Percentiles rank a stretch among this genome's conserved stretches.
Conservation (phyloP, 1,139 yeast species). For the Ogataea hybrid region DNA sequence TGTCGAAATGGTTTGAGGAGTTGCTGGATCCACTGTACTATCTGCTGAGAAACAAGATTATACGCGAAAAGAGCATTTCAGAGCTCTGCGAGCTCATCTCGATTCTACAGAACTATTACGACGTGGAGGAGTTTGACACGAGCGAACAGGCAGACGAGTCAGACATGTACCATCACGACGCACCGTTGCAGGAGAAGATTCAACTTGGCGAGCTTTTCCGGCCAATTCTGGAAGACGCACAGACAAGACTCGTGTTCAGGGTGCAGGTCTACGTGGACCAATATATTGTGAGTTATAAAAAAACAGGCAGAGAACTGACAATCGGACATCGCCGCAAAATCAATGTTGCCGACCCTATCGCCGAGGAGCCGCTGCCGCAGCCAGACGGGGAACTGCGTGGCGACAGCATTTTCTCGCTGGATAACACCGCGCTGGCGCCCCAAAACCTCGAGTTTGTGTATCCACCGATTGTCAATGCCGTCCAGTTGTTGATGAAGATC, state of each 20-base stretch:
- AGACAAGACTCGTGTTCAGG: slow-evolving; percentile 74
- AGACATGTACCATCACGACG: slow-evolving; percentile 18
- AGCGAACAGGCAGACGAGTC: slow-evolving; percentile 13
- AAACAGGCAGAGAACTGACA: slow-evolving; percentile 64
- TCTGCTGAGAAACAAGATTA: slow-evolving; percentile 57
- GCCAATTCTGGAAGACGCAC: slow-evolving; percentile 74
- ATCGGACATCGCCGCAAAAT: slow-evolving; percentile 45
- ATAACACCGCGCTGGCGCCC: slow-evolving; percentile 35
- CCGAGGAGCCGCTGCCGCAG: neutral
- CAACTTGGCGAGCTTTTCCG: slow-evolving; percentile 61
- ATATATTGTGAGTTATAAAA: slow-evolving; percentile 63
- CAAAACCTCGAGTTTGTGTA: slow-evolving; percentile 49
- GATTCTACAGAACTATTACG: slow-evolving; percentile 65
- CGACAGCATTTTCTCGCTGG: slow-evolving; percentile 16
- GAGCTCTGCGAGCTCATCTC: slow-evolving; percentile 74
- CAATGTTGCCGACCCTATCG: neutral
- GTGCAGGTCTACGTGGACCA: slow-evolving; percentile 71
- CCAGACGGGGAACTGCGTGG: neutral
- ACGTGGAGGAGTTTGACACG: slow-evolving; percentile 49
- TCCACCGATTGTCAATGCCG: slow-evolving; percentile 71
- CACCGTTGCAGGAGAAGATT: slow-evolving; percentile 29
- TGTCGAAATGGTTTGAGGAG: slow-evolving; percentile 57
- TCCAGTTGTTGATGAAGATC: slow-evolving; percentile 70
- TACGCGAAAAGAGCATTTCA: slow-evolving; percentile 66
- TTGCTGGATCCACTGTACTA: slow-evolving; percentile 79